Percentiles rank a stretch among this genome's conserved stretches.
Conservation (phyloP, 345 rosid genomes). For the Hevea brasiliensis region DNA sequence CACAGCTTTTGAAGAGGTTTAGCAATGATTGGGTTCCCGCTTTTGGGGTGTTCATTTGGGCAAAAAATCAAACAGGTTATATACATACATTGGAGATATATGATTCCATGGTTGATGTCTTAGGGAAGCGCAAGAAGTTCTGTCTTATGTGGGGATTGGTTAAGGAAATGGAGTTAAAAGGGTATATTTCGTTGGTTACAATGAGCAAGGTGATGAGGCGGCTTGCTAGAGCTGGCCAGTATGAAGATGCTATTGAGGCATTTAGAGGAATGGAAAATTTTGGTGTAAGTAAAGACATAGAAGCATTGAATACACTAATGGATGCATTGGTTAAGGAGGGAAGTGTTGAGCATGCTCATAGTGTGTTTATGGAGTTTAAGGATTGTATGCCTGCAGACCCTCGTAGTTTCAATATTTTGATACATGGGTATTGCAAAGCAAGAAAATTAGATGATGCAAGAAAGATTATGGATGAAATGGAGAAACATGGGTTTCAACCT, state of each 20-base stretch:
- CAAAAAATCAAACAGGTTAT: conserved; percentile 65
- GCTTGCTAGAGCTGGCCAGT: conserved; percentile 55
- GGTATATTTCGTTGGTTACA: conserved; percentile 54
- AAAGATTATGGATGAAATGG: conserved; percentile 58
- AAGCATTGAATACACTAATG: conserved; percentile 57
- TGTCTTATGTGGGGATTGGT: conserved; percentile 60
- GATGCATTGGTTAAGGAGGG: conserved; percentile 77
- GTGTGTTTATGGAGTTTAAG: conserved; percentile 47
- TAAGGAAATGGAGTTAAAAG: conserved; percentile 51
- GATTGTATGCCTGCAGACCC: conserved; percentile 33
- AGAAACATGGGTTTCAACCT: conserved; percentile 45
- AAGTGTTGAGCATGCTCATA: conserved; percentile 63
- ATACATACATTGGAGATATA: conserved; percentile 46
- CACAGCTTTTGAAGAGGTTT: conserved; percentile 61
- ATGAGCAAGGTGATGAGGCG: conserved; percentile 71
- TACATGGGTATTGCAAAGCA: conserved; percentile 79
- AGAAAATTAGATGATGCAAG: conserved; percentile 57
- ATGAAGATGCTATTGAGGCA: conserved; percentile 55
- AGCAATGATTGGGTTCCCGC: conserved; percentile 58
- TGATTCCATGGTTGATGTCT: conserved; percentile 61
- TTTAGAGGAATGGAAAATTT: conserved; percentile 55
- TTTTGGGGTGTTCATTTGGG: conserved; percentile 74
- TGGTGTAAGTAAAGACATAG: conserved; percentile 47
- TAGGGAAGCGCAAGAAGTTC: conserved; percentile 62
- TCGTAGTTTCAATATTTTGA: conserved; percentile 55